phyloP scores from a whole-genome alignment of 352 stramenopile genomes.

The Phytophthora uliginosa region DNA sequence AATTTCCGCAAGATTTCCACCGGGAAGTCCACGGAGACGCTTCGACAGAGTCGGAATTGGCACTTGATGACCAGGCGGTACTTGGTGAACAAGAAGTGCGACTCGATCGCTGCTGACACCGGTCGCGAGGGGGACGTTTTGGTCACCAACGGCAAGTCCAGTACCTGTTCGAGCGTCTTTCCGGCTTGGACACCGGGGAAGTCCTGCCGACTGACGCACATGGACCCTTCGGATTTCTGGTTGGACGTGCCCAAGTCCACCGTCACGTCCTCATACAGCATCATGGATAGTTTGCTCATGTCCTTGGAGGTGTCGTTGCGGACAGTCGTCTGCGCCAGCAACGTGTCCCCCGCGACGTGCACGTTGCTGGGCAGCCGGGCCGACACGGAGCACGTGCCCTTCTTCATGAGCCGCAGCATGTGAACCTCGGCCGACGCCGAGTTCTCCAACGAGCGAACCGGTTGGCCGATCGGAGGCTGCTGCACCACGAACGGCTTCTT shows the following conservation, averaged over 20 bases:
- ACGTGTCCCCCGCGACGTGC: constrained; percentile 33
- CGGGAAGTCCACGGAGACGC: constrained; percentile 41
- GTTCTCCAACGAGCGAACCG: constrained; percentile 28
- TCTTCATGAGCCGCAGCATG: constrained; percentile 42
- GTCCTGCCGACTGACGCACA: constrained; percentile 34
- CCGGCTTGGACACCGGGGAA: constrained; percentile 41
- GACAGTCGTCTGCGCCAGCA: constrained; percentile 39
- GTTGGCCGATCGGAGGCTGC: constrained; percentile 32
- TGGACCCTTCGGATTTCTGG: constrained; percentile 31
- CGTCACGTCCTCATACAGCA: constrained; percentile 42
- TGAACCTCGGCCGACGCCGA: constrained; percentile 32
- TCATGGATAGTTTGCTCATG: constrained; percentile 43
- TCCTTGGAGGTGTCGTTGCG: constrained; percentile 40
- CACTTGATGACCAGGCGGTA: constrained; percentile 48
- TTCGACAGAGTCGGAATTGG: constrained; percentile 44
- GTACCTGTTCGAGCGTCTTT: constrained; percentile 37
- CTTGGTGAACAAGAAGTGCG: constrained; percentile 42
- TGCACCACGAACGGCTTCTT: constrained; percentile 37
- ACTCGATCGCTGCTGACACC: constrained; percentile 30
- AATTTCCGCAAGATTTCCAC: constrained; percentile 39
- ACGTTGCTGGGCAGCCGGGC: constrained; percentile 39
- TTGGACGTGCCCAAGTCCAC: constrained; percentile 29
- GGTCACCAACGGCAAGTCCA: constrained; percentile 39
- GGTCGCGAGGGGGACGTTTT: constrained; percentile 25
- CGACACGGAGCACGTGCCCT: constrained; percentile 39